These are phyloP conservation scores for Penium margaritaceum DNA, from an alignment of 139 green algal genomes.

Conservation along the genomic window DNA sequence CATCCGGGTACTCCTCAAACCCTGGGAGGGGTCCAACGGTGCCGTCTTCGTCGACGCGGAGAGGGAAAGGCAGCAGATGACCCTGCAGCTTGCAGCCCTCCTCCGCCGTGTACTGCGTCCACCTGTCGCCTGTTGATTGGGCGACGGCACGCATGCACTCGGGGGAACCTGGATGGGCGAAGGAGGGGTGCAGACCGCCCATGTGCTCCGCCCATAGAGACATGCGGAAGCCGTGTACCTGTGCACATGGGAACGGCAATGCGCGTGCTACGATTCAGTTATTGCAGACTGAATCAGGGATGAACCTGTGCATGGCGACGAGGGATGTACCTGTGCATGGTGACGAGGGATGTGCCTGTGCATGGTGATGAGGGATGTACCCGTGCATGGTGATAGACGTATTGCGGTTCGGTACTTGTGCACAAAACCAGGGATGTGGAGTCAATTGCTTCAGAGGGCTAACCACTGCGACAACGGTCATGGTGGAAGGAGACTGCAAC, in stretches of 20 bases:
- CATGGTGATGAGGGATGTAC: too few relatives aligned
- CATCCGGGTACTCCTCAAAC: conserved; percentile 43
- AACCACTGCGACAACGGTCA: too few relatives aligned
- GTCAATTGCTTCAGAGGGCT: too few relatives aligned
- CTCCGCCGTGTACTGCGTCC: conserved; percentile 20
- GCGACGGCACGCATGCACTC: conserved; percentile 43
- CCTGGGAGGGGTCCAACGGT: conserved; percentile 21
- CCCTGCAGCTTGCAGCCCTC: conserved; percentile 39
- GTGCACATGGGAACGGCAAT: neutral
- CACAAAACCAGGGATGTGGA: too few relatives aligned
- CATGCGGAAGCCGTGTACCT: conserved; percentile 52
- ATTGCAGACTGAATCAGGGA: too few relatives aligned
- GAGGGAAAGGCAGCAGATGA: conserved; percentile 52
- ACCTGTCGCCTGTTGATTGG: conserved; percentile 19
- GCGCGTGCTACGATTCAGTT: too few relatives aligned
- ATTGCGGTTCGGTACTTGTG: too few relatives aligned
- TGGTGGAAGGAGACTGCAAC: too few relatives aligned
- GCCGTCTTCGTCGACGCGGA: conserved; percentile 42
- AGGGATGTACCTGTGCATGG: too few relatives aligned
- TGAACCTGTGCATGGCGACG: too few relatives aligned
- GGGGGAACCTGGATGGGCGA: conserved; percentile 6
- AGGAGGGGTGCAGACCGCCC: conserved; percentile 11
- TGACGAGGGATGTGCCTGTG: too few relatives aligned
- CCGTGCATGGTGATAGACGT: too few relatives aligned
- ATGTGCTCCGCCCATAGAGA: conserved; percentile 53